Evolutionary conservation across 169 alveolate genomes (phyloP).

Genomic region (Fabrea salina): DNA sequence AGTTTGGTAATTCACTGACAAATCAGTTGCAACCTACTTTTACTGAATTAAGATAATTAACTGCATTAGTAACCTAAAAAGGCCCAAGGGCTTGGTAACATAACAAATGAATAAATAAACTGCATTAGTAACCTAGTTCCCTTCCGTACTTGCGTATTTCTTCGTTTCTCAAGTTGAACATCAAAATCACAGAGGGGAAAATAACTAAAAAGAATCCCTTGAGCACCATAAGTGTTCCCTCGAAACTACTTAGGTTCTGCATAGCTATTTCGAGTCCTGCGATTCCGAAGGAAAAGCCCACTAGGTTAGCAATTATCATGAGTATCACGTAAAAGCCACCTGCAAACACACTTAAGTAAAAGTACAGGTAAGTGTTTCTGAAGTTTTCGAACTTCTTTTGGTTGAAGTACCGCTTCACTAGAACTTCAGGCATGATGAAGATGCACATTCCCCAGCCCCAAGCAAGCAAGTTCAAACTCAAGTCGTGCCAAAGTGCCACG

Average conservation of each 20-base stretch:
- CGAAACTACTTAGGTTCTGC: neutral
- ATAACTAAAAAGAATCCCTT: neutral
- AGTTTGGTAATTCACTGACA: too few relatives aligned
- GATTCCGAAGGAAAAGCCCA: conserved; percentile 60
- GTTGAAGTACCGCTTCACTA: conserved; percentile 43
- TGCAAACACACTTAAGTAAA: conserved; percentile 36
- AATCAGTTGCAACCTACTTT: too few relatives aligned
- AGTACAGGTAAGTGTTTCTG: conserved; percentile 36
- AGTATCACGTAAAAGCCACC: conserved; percentile 45
- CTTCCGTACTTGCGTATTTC: neutral
- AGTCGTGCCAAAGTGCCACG: conserved; percentile 83
- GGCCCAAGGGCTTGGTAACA: too few relatives aligned
- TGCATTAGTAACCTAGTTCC: too few relatives aligned
- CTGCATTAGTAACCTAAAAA: too few relatives aligned
- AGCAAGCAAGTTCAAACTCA: conserved; percentile 51
- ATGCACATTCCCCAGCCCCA: conserved; percentile 83
- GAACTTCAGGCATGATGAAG: conserved; percentile 63
- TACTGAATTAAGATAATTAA: too few relatives aligned
- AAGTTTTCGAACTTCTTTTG: conserved; percentile 30
- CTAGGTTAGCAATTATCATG: conserved; percentile 53
- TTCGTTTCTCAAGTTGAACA: neutral
- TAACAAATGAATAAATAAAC: too few relatives aligned
- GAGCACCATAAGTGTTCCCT: neutral
- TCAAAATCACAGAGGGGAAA: neutral
- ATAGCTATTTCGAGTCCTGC: conserved; percentile 19